These are phyloP conservation scores for Ophiocordyceps australis DNA, from an alignment of 2,329 filamentous ascomycete genomes.

Conservation along the genomic window DNA sequence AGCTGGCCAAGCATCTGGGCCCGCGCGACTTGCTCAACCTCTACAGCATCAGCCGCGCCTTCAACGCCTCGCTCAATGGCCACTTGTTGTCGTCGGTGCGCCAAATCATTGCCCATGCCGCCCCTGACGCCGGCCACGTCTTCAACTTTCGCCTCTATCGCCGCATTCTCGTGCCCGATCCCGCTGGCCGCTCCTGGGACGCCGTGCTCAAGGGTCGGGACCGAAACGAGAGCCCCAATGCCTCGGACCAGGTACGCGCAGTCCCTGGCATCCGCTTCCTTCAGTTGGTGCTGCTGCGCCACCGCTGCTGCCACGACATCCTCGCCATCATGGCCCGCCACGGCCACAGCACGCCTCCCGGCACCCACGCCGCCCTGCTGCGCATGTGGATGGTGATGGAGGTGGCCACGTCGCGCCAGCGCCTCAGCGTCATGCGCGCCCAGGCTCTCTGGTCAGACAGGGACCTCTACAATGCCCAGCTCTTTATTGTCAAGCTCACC, in stretches of 20 bases:
- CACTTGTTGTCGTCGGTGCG: conserved; percentile 40
- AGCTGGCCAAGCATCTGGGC: conserved; percentile 33
- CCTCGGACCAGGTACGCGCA: conserved; percentile 17
- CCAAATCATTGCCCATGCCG: conserved; percentile 31
- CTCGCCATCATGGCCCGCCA: conserved; percentile 37
- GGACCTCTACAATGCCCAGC: conserved; percentile 41
- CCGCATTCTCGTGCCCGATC: conserved; percentile 39
- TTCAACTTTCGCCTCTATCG: conserved; percentile 46
- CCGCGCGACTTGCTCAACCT: conserved; percentile 41
- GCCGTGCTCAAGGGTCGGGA: conserved; percentile 4
- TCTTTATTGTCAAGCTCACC: conserved; percentile 55
- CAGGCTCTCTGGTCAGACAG: conserved; percentile 32
- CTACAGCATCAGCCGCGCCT: conserved; percentile 44
- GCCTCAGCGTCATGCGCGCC: conserved; percentile 35
- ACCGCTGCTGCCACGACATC: conserved; percentile 41
- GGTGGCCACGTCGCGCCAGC: conserved; percentile 33
- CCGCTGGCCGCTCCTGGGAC: conserved; percentile 23
- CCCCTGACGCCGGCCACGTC: conserved; percentile 33
- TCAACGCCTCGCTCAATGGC: conserved; percentile 40
- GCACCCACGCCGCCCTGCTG: conserved; percentile 28
- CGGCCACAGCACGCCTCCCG: conserved; percentile 35
- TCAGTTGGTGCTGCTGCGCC: conserved; percentile 42
- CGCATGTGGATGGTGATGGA: conserved; percentile 64
- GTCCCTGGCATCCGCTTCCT: conserved; percentile 52
- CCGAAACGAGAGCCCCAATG: conserved; percentile 2